These are phyloP conservation scores for Aspergillus tubingensis DNA, from an alignment of 2,329 filamentous ascomycete genomes.

Conservation along the genomic window DNA sequence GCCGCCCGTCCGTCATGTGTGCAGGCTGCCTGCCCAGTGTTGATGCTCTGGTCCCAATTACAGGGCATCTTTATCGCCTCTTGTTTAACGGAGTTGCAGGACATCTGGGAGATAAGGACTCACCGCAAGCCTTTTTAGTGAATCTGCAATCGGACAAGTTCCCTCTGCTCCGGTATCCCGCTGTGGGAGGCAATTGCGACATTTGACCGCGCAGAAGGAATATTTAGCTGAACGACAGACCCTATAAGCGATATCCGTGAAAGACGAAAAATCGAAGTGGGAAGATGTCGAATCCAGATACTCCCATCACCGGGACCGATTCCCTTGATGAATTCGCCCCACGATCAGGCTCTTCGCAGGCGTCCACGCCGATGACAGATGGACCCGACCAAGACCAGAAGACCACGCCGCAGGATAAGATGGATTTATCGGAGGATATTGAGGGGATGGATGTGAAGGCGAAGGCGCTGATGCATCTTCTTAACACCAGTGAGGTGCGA, in stretches of 20 bases:
- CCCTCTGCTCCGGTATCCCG: too few species aligned
- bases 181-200: too few species aligned
- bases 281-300: slow-evolving; percentile 31
- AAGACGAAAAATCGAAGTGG: not conserved
- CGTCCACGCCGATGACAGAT: slow-evolving; percentile 32
- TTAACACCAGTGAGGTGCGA: slow-evolving; percentile 49
- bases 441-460: slow-evolving; percentile 48
- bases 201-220: too few species aligned
- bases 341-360: slow-evolving; percentile 32
- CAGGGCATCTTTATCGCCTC: too few species aligned
- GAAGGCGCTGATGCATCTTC: slow-evolving; percentile 47
- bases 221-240: too few species aligned
- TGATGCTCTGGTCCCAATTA: not conserved
- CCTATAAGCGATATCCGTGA: too few species aligned
- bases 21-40: not conserved
- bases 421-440: slow-evolving; percentile 24
- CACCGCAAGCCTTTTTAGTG: too few species aligned
- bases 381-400: slow-evolving; percentile 16
- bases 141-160: too few species aligned
- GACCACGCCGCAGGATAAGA: slow-evolving; percentile 16
- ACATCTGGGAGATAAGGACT: too few species aligned
- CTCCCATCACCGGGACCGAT: slow-evolving; percentile 29
- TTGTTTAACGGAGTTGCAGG: too few species aligned
- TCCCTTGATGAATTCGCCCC: slow-evolving; percentile 26
- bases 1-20: slow-evolving; percentile 1